Conservation (phyloP, 768 basidiomycete genomes). For the Amanita phalloides region DNA sequence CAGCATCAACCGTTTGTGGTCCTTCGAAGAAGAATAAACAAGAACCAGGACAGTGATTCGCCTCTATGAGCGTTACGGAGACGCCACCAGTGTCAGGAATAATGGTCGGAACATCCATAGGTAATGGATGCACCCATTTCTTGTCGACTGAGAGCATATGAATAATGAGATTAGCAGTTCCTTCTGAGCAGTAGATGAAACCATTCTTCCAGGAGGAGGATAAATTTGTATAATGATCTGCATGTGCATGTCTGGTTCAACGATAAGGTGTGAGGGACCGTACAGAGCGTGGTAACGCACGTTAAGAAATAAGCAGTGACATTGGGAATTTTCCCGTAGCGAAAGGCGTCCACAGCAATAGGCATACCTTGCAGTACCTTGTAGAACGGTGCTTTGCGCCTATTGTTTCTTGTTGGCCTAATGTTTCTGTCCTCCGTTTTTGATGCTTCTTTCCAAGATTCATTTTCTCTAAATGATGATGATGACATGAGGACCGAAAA, state of each 20-base stretch:
- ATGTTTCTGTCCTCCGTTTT: conserved; percentile 36
- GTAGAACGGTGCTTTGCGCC: conserved; percentile 87
- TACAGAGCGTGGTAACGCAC: conserved; percentile 26
- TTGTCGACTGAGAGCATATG: conserved; percentile 86
- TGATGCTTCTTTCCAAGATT: conserved; percentile 77
- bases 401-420: conserved; percentile 33
- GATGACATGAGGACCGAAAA: conserved; percentile 91
- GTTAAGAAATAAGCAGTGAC: conserved; percentile 89
- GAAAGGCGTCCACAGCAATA: conserved; percentile 95
- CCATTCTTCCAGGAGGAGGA: conserved; percentile 83
- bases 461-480: conserved; percentile 64
- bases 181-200: conserved; percentile 93
- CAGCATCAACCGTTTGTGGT: conserved; percentile 78
- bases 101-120: conserved; percentile 63
- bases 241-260: conserved; percentile 77
- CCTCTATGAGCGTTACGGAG: conserved; percentile 88
- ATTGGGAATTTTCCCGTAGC: conserved; percentile 84
- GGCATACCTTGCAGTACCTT: conserved; percentile 96
- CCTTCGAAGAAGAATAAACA: conserved; percentile 93
- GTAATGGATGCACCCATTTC: conserved; percentile 83
- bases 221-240: conserved; percentile 92
- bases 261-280: conserved; percentile 8
- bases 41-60: conserved; percentile 97
- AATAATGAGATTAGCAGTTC: conserved; percentile 84
- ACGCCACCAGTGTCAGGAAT: conserved; percentile 83